Conservation (phyloP, 495 filamentous ascomycete genomes). For the Daldinia decipiens region DNA sequence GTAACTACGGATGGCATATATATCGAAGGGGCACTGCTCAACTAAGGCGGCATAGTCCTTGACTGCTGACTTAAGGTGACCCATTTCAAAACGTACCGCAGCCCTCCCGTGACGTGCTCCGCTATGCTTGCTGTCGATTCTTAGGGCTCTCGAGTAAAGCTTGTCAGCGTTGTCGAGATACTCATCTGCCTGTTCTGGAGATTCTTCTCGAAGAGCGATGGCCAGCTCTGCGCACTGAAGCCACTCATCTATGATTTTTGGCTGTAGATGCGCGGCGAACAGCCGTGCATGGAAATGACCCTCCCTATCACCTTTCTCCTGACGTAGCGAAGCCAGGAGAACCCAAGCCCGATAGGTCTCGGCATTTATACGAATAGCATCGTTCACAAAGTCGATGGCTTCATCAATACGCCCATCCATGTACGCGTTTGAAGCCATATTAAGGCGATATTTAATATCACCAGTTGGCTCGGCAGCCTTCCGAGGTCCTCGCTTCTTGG, state of each 20-base stretch:
- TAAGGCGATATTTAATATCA: constrained; percentile 77
- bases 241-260: constrained; percentile 75
- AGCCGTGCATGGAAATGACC: constrained; percentile 74
- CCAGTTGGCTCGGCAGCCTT: constrained; percentile 75
- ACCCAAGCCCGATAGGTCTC: constrained; percentile 85
- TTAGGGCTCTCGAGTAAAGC: constrained; percentile 76
- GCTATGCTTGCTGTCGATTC: constrained; percentile 66
- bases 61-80: constrained; percentile 48
- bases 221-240: constrained; percentile 72
- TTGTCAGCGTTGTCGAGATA: constrained; percentile 67
- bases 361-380: constrained; percentile 82
- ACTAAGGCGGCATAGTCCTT: constrained; percentile 44
- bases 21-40: constrained; percentile 36
- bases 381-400: constrained; percentile 68
- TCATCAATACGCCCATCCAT: constrained; percentile 71
- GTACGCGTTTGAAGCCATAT: constrained; percentile 75
- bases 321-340: constrained; percentile 75
- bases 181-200: constrained; percentile 58
- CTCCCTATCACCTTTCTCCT: constrained; percentile 72
- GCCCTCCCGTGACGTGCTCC: constrained; percentile 71
- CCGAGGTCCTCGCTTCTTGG: constrained; percentile 67
- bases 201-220: constrained; percentile 62
- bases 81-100: constrained; percentile 65
- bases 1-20: constrained; percentile 44
- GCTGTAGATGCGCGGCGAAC: constrained; percentile 76